Percentiles rank a stretch among this genome's conserved stretches.
Conservation (phyloP, 805 yeast genomes). For the Nakazawaea ishiwadae region DNA sequence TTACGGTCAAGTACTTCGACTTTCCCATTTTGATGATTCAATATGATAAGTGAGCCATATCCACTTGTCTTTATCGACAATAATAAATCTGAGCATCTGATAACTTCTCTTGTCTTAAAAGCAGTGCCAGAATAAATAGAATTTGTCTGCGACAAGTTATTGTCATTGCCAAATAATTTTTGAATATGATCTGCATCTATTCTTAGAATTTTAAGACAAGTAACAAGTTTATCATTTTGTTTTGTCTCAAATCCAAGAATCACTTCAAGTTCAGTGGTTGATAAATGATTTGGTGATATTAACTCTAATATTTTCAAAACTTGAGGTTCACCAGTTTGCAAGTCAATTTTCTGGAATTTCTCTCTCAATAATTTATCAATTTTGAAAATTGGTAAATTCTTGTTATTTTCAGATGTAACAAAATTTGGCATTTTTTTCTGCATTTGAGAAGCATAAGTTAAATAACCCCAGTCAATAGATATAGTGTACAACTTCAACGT, state of each 20-base stretch:
- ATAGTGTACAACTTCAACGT: slow-evolving; percentile 38
- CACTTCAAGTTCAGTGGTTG: slow-evolving; percentile 40
- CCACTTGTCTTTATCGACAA: slow-evolving; percentile 30
- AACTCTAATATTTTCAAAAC: slow-evolving; percentile 33
- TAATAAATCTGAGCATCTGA: slow-evolving; percentile 23
- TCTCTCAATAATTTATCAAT: slow-evolving; percentile 27
- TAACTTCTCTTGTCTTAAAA: not conserved
- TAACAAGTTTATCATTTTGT: slow-evolving; percentile 13
- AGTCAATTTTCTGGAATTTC: slow-evolving; percentile 24
- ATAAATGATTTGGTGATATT: slow-evolving; percentile 39
- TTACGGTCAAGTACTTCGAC: slow-evolving; percentile 41
- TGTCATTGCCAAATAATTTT: slow-evolving; percentile 19
- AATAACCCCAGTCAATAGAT: slow-evolving; percentile 51
- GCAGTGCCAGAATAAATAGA: slow-evolving; percentile 1
- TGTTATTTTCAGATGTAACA: slow-evolving; percentile 43
- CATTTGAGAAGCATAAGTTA: slow-evolving; percentile 40
- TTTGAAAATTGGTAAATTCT: slow-evolving; percentile 34
- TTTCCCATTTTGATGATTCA: slow-evolving; percentile 38
- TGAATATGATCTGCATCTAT: slow-evolving; percentile 19
- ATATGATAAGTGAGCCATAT: slow-evolving; percentile 34
- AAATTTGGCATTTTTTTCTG: slow-evolving; percentile 43
- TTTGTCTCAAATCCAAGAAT: slow-evolving; percentile 35
- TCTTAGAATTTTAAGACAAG: slow-evolving; percentile 22
- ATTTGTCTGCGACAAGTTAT: slow-evolving; percentile 18
- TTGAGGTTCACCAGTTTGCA: slow-evolving; percentile 19